These are phyloP conservation scores for Mortierella sp. DNA, from an alignment of 371 early-diverging fungal species.

Conservation along the genomic window DNA sequence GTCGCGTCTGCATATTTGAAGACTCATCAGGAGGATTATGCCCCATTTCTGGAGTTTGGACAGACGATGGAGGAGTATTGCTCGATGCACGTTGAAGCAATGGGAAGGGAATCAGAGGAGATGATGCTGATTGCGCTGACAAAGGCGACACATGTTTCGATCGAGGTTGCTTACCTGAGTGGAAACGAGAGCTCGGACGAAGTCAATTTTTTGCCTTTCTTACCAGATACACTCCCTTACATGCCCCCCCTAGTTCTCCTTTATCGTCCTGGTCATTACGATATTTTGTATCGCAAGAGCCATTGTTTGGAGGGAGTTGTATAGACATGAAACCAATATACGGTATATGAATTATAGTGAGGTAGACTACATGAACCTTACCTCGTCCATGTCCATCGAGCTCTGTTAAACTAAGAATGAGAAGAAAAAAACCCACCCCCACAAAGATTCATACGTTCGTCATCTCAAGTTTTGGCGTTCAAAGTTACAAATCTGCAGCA, in stretches of 20 bases:
- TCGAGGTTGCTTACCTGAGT: slow-evolving; percentile 76
- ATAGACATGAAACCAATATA: not conserved
- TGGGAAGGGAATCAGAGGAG: slow-evolving; percentile 81
- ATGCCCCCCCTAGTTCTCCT: slow-evolving; percentile 57
- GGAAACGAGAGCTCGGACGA: slow-evolving; percentile 61
- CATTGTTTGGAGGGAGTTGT: slow-evolving; percentile 55
- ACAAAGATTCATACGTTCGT: too few species aligned
- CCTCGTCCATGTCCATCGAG: too few species aligned
- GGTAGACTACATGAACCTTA: too few species aligned
- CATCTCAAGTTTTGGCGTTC: too few species aligned
- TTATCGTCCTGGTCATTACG: slow-evolving; percentile 73
- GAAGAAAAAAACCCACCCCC: too few species aligned
- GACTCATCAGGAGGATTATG: slow-evolving; percentile 73
- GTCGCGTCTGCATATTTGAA: slow-evolving; percentile 77
- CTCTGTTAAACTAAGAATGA: too few species aligned
- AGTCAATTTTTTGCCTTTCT: slow-evolving; percentile 59
- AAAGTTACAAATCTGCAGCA: not conserved
- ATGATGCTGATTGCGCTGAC: slow-evolving; percentile 76
- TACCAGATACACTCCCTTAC: slow-evolving; percentile 39
- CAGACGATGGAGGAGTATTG: slow-evolving; percentile 77
- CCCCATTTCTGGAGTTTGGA: slow-evolving; percentile 73
- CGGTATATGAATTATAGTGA: not conserved
- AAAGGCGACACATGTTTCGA: slow-evolving; percentile 67
- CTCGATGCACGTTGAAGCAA: slow-evolving; percentile 74
- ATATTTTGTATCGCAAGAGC: slow-evolving; percentile 68